Base-by-base conservation (phyloP, 306 rosid species). In the Ziziphus jujuba region DNA sequence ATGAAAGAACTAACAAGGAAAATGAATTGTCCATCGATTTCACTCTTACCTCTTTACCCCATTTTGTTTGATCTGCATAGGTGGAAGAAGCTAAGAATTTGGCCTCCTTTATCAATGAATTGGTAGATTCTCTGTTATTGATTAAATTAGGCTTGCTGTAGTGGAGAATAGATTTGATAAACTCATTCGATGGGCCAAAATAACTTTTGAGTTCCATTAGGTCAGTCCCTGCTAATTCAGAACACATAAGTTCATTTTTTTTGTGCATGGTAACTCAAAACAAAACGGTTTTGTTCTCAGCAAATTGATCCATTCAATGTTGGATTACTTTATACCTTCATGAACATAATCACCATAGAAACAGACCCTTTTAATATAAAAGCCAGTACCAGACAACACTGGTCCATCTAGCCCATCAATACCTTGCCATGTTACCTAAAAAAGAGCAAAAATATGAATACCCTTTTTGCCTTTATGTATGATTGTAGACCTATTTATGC, bases 391-490 rank as follows among this genome's bases (percentile, higher is more conserved):
- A 6, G 77, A 78, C 76, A 89, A 20, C 6, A 64, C 68, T 14
- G 92, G 96, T 64, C 96, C 92, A 64, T 67, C 59, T 50, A 84
- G 84, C 63, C 96, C 92, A 44, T 84, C 87, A 66, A 71, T 43
- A 31, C 92, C 92, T 63, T 23, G 79, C 84, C 82, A 84, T 48
- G 7, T 73, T 38, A 80, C 21, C 90, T 87, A 73, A 49, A 16
- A 62, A 34, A 16, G 24, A 15, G 44, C 56, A 17, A 28, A 19
- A 50, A 65, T 53, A 15, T 72, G 48, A 40, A 40, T 8, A 40
- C 12, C 45, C 45, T 15, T 49, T 49, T 49, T 14, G 21, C 6
- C 14, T 49, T 49, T 49, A 7, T 14, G 7, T 6, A 15, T 14
- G 54, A 49, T 49, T 14, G 54, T 12, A 1, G 21, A n/a, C 24